Evolutionary conservation across 306 rosid genomes (phyloP).

Genomic region (Betula pendula): DNA sequence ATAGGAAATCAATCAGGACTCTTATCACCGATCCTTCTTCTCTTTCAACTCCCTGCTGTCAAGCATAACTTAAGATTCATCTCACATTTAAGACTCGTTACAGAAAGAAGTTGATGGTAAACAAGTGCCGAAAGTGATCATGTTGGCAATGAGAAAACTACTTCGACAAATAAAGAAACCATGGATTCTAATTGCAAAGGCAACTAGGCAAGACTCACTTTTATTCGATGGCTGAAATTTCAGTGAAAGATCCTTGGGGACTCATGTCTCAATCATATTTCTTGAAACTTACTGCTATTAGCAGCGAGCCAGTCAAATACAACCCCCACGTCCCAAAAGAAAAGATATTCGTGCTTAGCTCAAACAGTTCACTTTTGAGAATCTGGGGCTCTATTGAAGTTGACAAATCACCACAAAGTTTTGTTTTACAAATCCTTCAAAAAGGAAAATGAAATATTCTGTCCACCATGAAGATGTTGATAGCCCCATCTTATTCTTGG

Average conservation of each 20-base stretch:
- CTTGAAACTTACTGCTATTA: neutral
- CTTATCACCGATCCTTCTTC: neutral
- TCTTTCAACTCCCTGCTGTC: neutral
- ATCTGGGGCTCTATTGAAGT: slow-evolving; percentile 36
- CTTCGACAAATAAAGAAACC: neutral
- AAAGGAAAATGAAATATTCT: neutral
- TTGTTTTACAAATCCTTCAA: slow-evolving; percentile 9
- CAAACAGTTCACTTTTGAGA: slow-evolving; percentile 28
- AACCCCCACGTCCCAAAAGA: slow-evolving; percentile 25
- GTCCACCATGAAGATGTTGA: slow-evolving; percentile 23
- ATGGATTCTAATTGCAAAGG: slow-evolving; percentile 9
- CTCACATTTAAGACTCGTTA: slow-evolving; percentile 8
- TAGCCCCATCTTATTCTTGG: slow-evolving; percentile 21
- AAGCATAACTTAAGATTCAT: neutral
- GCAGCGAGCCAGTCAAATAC: slow-evolving; percentile 10
- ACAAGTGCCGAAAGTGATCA: slow-evolving; percentile 1
- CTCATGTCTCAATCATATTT: slow-evolving; percentile 2
- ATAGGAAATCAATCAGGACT: neutral
- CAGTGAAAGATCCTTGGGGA: slow-evolving; percentile 4
- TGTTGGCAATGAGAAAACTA: slow-evolving; percentile 7
- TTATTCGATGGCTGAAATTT: neutral
- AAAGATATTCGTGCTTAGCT: slow-evolving; percentile 42
- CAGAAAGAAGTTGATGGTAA: slow-evolving; percentile 21
- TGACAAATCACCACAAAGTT: neutral
- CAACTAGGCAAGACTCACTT: neutral